Base-by-base conservation (phyloP, 805 yeast species). In the Danielozyma ontarioensis region DNA sequence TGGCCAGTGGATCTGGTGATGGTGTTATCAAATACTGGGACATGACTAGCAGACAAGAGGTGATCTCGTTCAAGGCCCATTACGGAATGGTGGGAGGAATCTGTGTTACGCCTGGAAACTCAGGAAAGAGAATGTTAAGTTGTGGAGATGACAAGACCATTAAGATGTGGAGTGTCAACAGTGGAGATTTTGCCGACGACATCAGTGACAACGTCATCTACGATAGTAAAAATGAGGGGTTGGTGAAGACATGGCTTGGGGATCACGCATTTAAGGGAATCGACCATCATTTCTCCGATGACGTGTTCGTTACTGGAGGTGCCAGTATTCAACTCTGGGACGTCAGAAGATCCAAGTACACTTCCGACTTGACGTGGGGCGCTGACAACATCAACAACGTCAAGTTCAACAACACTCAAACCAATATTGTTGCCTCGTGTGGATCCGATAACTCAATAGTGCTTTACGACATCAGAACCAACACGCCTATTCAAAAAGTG, bases 21-120 rank as follows among this genome's bases (percentile, higher is more conserved):
- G 99, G 99, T 50, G 76, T 84, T 4, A 74, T 93, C 44, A 93
- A 93, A 56, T 84, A 86, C 53, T 93, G 98, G 98, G 85, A 90
- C 59, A 59, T 90, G 60, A 76, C 89, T 1, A 72, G 85, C 8
- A 71, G 93, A 41, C 78, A 77, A 13, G 96, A 93, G 53, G 57
- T 74, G 2, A 77, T 78, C 41, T 76, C 87, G 18, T 85, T 82
- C 53, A 79, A 80, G 53, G 97, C 95, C 0, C 99, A 93, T 62
- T 78, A 82, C 50, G 95, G 95, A 4, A 77, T 85, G 70, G 87
- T 88, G 29, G 72, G 88, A 15, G 98, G 97, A 2, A 68, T 94
- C 15, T 59, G 59, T 13, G 86, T 88, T 21, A 79, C 89, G 1
- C 85, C 86, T 3, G 27, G 17, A 5, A 40, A 43, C 19, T 64